Base-by-base conservation (phyloP, 2,329 filamentous ascomycete species). In the Bisporella sp. region DNA sequence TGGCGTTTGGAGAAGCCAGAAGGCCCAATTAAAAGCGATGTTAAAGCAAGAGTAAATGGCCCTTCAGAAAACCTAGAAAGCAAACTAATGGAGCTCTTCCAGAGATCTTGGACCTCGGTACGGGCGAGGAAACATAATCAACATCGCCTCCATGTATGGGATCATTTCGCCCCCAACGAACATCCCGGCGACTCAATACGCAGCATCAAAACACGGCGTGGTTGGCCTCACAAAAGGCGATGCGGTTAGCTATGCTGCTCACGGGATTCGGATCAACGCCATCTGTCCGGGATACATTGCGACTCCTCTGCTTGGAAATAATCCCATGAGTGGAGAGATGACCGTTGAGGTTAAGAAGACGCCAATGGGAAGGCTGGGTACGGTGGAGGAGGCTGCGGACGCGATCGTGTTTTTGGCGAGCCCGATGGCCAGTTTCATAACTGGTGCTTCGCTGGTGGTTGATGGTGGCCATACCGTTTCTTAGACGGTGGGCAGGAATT, bases 181-280 rank as follows among this genome's bases (percentile, higher is more conserved):
- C 30, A 63, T 71, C 41, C 60, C 68, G 6, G 67, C 72, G 12
- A 73, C 41, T 8, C 9, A 13, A 12, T 46, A 33, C 31, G 13
- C 44, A 9, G 44, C 44, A 6, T 46, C 44, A 8, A 46, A 46
- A 28, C 30, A 33, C 30, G 13, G 13, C 8, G 37, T 43, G 5
- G 12, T 57, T 31, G 55, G 50, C 4, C 46, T 57, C 11, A 52
- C 55, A 2, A 49, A 49, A 52, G 31, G 47, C 47, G 78, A 82
- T 54, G 78, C 74, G 1, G 71, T 73, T 45, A 68, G 70, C 1
- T 82, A 81, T 64, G 74, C 73, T 1, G 59, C 68, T 4, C 59
- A 69, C 45, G 72, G 71, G 4, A 79, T 82, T 50, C 73, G 78
- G 45, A 76, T 83, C 62, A 83, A 83, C 58, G 77, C 77, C 3